Percentiles rank a stretch among this genome's conserved stretches.
These are phyloP conservation scores for Apostasia ramifera DNA, from an alignment of 106 monocot genomes.

Conservation along the genomic window DNA sequence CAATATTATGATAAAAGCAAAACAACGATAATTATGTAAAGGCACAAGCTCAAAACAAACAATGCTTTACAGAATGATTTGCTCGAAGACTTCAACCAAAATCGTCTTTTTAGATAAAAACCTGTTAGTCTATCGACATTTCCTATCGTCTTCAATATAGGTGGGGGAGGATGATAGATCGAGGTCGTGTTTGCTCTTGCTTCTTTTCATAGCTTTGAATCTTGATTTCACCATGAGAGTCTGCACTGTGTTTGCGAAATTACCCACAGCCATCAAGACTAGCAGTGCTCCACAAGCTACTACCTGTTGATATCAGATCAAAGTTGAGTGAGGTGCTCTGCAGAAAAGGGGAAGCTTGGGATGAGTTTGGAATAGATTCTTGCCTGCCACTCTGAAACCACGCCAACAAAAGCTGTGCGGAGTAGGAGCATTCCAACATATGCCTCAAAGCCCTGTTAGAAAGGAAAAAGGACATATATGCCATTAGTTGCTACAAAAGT, in stretches of 20 bases:
- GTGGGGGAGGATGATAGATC: conserved; percentile 13
- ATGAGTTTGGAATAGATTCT: conserved; percentile 4
- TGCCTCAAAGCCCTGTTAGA: conserved; percentile 76
- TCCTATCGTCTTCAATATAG: too few relatives aligned
- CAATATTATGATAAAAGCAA: too few relatives aligned
- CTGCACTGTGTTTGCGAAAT: conserved; percentile 81
- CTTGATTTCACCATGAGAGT: conserved; percentile 72
- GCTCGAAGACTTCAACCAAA: too few relatives aligned
- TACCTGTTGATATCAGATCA: conserved; percentile 29
- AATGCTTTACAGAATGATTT: too few relatives aligned
- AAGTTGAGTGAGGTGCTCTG: background rate
- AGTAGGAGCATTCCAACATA: conserved; percentile 72
- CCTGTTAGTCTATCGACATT: too few relatives aligned
- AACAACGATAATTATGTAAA: too few relatives aligned
- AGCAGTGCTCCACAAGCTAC: conserved; percentile 75
- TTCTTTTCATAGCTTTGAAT: conserved; percentile 86
- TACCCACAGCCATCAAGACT: conserved; percentile 86
- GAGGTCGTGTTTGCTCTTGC: conserved; percentile 64
- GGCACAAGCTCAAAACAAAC: too few relatives aligned
- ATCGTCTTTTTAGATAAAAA: too few relatives aligned
- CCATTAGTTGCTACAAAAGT: background rate
- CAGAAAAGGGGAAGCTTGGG: background rate
- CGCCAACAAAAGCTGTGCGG: conserved; percentile 48
- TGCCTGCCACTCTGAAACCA: conserved; percentile 84
- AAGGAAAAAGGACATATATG: background rate